Evolutionary conservation across 192 early-diverging fungal species (phyloP).

Genomic region (Mortierella hygrophila): DNA sequence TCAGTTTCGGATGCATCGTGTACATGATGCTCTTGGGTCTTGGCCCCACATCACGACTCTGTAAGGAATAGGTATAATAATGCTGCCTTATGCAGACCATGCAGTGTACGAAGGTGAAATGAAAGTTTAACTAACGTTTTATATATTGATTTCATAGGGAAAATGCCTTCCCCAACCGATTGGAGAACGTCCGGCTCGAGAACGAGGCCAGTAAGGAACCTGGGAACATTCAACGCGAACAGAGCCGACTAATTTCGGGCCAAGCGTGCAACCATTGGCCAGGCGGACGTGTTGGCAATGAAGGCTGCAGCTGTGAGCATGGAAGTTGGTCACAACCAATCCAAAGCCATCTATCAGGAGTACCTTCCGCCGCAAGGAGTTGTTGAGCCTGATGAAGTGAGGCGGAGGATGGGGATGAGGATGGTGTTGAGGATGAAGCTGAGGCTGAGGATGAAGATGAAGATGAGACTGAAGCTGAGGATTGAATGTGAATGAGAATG

Average conservation of each 20-base stretch:
- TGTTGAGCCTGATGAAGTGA: neutral
- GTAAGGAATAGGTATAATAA: too few species aligned
- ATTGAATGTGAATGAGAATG: too few species aligned
- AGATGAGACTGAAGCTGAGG: neutral
- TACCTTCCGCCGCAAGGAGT: neutral
- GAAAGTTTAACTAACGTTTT: too few species aligned
- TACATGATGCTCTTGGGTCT: neutral
- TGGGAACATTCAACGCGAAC: conserved; percentile 21
- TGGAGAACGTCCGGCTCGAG: too few species aligned
- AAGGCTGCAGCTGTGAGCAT: conserved; percentile 19
- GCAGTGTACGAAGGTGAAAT: too few species aligned
- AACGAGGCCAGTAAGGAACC: too few species aligned
- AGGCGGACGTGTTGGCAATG: conserved; percentile 21
- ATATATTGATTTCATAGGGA: too few species aligned
- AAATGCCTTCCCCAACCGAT: too few species aligned
- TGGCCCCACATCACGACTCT: too few species aligned
- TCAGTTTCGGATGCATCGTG: neutral
- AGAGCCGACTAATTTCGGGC: conserved; percentile 16
- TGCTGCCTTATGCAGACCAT: too few species aligned
- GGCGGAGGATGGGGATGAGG: neutral
- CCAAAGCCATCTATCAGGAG: conserved; percentile 19
- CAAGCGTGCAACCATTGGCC: conserved; percentile 13
- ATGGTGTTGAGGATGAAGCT: neutral
- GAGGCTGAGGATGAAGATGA: neutral
- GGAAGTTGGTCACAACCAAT: conserved; percentile 20